A percentile compares a stretch with the other conserved stretches of the same genome.
Conservation (phyloP, 1,139 yeast genomes). For the Kodamaea anthophila region DNA sequence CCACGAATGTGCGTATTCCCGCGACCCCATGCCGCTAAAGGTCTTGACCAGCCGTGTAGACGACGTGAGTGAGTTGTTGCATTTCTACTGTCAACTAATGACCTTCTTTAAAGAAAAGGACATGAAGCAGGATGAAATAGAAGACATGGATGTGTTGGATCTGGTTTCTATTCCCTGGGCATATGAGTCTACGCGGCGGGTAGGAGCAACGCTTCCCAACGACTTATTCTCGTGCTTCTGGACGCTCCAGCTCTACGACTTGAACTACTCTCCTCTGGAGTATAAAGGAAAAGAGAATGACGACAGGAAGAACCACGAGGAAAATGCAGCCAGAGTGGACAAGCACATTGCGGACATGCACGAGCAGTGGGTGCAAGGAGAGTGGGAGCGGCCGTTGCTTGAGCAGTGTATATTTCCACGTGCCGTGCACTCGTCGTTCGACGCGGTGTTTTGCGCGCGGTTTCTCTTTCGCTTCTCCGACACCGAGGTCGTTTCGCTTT, state of each 20-base stretch:
- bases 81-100: conserved; percentile 56
- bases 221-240: conserved; percentile 59
- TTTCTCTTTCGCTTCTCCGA: conserved; percentile 54
- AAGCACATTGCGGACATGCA: conserved; percentile 14
- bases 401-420: conserved; percentile 73
- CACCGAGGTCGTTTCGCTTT: conserved; percentile 26
- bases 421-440: conserved; percentile 72
- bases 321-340: conserved; percentile 9
- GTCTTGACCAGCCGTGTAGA: conserved; percentile 68
- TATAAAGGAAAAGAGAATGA: conserved; percentile 48
- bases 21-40: conserved; percentile 51
- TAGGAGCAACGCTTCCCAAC: conserved; percentile 13
- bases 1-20: conserved; percentile 26
- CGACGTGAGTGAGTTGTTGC: conserved; percentile 60
- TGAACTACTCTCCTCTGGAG: conserved; percentile 46
- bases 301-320: conserved; percentile 20
- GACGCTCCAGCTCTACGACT: conserved; percentile 71
- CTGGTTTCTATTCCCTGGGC: conserved; percentile 62
- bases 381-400: conserved; percentile 29
- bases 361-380: conserved; percentile 21
- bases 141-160: conserved; percentile 22
- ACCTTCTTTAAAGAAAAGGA: conserved; percentile 42
- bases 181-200: conserved; percentile 71
- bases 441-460: conserved; percentile 66
- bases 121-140: conserved; percentile 27